Conservation (phyloP, 2,329 filamentous ascomycete genomes). For the Epichloe gansuensis region DNA sequence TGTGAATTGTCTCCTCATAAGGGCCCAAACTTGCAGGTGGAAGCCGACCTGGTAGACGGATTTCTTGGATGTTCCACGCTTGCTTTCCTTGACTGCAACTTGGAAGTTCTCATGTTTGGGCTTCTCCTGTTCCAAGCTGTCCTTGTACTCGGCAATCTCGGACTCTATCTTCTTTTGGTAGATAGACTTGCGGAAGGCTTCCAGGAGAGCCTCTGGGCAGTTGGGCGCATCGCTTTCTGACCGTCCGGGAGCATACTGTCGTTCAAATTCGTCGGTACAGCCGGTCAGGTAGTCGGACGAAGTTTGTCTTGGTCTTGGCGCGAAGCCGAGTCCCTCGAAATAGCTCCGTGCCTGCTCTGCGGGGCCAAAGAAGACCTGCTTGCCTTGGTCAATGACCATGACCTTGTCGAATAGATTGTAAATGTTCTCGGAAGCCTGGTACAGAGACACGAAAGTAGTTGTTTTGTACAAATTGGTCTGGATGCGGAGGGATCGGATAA, state of each 20-base stretch:
- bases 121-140: slow-evolving; percentile 50
- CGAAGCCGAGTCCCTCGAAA: slow-evolving; percentile 67
- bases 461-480: slow-evolving; percentile 77
- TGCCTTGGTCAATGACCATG: slow-evolving; percentile 64
- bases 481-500: slow-evolving; percentile 58
- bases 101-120: slow-evolving; percentile 65
- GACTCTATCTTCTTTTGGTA: slow-evolving; percentile 42
- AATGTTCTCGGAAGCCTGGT: slow-evolving; percentile 75
- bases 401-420: slow-evolving; percentile 76
- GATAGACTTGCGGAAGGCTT: slow-evolving; percentile 57
- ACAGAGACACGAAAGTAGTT: slow-evolving; percentile 75
- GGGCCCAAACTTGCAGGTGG: slow-evolving; percentile 67
- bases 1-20: slow-evolving; percentile 74
- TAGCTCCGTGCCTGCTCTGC: slow-evolving; percentile 55
- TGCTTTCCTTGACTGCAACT: slow-evolving; percentile 62
- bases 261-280: slow-evolving; percentile 74
- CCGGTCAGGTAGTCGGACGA: slow-evolving; percentile 73
- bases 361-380: slow-evolving; percentile 66
- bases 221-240: slow-evolving; percentile 56
- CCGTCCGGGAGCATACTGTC: slow-evolving; percentile 59
- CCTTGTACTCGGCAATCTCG: slow-evolving; percentile 60
- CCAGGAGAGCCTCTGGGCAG: slow-evolving; percentile 51
- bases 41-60: slow-evolving; percentile 80
- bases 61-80: slow-evolving; percentile 60
- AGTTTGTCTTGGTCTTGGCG: slow-evolving; percentile 63